phyloP scores from a whole-genome alignment of 2,329 filamentous ascomycete species.

The Aspergillus latus region DNA sequence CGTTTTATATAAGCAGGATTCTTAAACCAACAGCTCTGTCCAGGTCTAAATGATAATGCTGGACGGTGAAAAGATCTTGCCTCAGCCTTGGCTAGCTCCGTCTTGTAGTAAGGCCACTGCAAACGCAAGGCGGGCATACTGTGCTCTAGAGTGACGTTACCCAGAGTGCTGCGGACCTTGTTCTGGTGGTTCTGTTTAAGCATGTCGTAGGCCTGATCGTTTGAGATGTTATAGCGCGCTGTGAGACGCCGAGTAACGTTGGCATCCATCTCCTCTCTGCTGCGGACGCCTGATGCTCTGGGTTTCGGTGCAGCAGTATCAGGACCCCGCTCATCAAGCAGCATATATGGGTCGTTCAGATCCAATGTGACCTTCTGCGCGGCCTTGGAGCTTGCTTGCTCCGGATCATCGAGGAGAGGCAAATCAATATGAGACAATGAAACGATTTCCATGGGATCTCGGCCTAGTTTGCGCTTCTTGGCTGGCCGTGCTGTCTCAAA shows the following conservation, averaged over 20 bases:
- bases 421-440: constrained; percentile 60
- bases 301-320: constrained; percentile 59
- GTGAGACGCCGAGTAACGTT: constrained; percentile 71
- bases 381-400: constrained; percentile 68
- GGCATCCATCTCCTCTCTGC: constrained; percentile 62
- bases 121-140: constrained; percentile 87
- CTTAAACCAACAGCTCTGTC: constrained; percentile 70
- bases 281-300: constrained; percentile 37
- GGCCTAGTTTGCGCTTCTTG: constrained; percentile 65
- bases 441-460: constrained; percentile 47
- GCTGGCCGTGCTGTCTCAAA: constrained; percentile 51
- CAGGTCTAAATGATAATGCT: constrained; percentile 68
- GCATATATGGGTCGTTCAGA: constrained; percentile 80
- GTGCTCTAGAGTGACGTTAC: constrained; percentile 90
- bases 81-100: constrained; percentile 70
- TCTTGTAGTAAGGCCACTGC: constrained; percentile 94
- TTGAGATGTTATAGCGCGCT: constrained; percentile 90
- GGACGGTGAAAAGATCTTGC: constrained; percentile 83
- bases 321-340: constrained; percentile 74
- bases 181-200: constrained; percentile 96
- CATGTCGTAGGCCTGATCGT: constrained; percentile 92
- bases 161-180: constrained; percentile 89
- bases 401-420: constrained; percentile 78
- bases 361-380: constrained; percentile 81
- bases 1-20: constrained; percentile 72